These are phyloP conservation scores for Vitis rotundifolia DNA, from an alignment of 164 flowering plant genomes.

Conservation along the genomic window DNA sequence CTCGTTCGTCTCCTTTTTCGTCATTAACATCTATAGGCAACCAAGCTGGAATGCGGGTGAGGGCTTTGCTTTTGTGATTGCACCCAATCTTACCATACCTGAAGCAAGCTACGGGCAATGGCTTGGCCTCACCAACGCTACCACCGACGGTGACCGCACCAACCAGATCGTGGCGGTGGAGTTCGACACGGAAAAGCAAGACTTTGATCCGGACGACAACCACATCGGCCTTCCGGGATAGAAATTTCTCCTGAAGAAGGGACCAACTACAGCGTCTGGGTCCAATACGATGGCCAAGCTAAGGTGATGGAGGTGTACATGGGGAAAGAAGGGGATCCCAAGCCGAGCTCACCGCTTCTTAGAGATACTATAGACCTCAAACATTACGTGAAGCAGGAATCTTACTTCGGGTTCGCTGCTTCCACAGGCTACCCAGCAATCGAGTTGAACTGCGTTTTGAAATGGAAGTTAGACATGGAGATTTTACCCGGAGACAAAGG, in stretches of 20 bases:
- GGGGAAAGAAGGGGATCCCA: conserved; percentile 20
- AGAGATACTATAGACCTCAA: conserved; percentile 29
- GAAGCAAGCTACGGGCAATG: conserved; percentile 44
- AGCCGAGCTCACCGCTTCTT: conserved; percentile 39
- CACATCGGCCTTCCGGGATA: conserved; percentile 50
- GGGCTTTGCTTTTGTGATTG: conserved; percentile 65
- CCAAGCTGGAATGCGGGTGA: conserved; percentile 33
- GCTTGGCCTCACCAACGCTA: conserved; percentile 59
- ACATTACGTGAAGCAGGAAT: conserved; percentile 22
- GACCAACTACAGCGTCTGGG: conserved; percentile 51
- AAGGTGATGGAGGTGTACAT: conserved; percentile 46
- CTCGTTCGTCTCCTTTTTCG: conserved; percentile 50
- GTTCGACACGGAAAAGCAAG: conserved; percentile 55
- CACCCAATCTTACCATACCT: conserved; percentile 38
- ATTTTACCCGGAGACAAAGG: conserved; percentile 13
- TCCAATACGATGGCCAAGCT: conserved; percentile 42
- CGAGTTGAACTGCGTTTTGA: conserved; percentile 56
- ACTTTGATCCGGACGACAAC: conserved; percentile 56
- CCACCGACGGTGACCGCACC: conserved; percentile 32
- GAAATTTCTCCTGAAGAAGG: conserved; percentile 14
- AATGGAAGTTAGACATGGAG: conserved; percentile 54
- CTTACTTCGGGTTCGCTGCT: conserved; percentile 70
- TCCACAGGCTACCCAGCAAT: conserved; percentile 47
- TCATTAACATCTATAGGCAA: conserved; percentile 36
- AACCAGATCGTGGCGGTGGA: conserved; percentile 63